These are phyloP conservation scores for Rosa persica DNA, from an alignment of 306 rosid genomes.

Conservation along the genomic window DNA sequence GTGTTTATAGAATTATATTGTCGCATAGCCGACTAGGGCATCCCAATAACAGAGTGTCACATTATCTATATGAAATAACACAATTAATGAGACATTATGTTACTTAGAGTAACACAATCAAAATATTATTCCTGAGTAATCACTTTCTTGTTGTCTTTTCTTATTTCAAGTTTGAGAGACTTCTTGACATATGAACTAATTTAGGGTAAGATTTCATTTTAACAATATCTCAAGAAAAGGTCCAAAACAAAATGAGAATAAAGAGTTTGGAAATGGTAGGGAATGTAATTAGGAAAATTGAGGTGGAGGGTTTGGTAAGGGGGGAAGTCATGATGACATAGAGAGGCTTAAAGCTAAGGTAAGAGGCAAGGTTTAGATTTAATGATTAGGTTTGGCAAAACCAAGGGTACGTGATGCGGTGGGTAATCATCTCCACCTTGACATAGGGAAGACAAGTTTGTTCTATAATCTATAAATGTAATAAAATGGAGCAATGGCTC, in stretches of 20 bases:
- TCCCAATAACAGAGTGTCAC: not conserved
- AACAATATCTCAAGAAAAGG: too few species aligned
- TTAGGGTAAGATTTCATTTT: too few species aligned
- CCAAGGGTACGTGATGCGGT: slow-evolving; percentile 42
- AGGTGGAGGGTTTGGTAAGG: slow-evolving; percentile 27
- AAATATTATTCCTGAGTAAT: too few species aligned
- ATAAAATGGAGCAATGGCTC: not conserved
- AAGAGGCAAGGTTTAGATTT: slow-evolving; percentile 28
- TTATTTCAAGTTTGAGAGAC: too few species aligned
- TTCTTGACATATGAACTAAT: too few species aligned
- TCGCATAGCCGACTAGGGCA: too few species aligned
- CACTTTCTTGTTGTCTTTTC: too few species aligned
- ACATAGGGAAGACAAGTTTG: slow-evolving; percentile 30
- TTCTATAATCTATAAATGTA: slow-evolving; percentile 1
- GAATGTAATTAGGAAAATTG: slow-evolving; percentile 18
- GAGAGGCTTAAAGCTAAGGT: slow-evolving; percentile 36
- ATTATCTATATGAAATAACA: not conserved
- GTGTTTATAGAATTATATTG: too few species aligned
- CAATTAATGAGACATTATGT: not conserved
- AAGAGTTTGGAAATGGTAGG: slow-evolving; percentile 2
- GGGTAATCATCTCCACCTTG: slow-evolving; percentile 63
- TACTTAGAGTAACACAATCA: too few species aligned
- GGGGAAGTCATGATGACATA: slow-evolving; percentile 32
- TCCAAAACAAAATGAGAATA: not conserved
- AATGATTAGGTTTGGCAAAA: slow-evolving; percentile 63